Percentiles rank a stretch among this genome's conserved stretches.
Conservation (phyloP, 2,329 filamentous ascomycete genomes). For the Xylariaceae sp. region DNA sequence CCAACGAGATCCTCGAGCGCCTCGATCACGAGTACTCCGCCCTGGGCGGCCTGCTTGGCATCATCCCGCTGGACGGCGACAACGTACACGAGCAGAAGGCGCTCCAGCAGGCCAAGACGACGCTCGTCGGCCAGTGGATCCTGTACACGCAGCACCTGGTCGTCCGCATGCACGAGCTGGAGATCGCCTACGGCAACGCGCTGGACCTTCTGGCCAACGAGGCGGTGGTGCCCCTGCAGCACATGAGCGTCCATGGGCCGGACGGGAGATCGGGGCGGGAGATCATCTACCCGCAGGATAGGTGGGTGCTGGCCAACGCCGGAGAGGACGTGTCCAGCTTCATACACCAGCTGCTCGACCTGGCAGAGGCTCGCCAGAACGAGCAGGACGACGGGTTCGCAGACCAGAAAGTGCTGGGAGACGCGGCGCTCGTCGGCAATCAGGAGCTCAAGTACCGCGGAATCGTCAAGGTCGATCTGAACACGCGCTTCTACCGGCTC, state of each 20-base stretch:
- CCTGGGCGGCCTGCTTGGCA: constrained; percentile 50
- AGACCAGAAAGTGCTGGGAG: constrained; percentile 37
- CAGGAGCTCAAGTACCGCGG: constrained; percentile 35
- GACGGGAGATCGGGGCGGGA: constrained; percentile 47
- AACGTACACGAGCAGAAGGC: constrained; percentile 33
- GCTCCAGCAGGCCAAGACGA: constrained; percentile 39
- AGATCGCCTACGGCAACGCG: constrained; percentile 46
- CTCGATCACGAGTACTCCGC: constrained; percentile 54
- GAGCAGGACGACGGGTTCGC: constrained; percentile 32
- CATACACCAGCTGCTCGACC: constrained; percentile 44
- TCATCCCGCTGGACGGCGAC: constrained; percentile 42
- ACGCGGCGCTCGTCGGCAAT: constrained; percentile 30
- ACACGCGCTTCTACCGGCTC: constrained; percentile 49
- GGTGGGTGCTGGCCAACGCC: constrained; percentile 50
- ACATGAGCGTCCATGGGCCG: constrained; percentile 48
- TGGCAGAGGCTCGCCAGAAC: constrained; percentile 37
- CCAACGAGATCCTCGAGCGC: constrained; percentile 54
- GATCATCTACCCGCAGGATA: constrained; percentile 50
- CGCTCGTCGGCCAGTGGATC: constrained; percentile 53
- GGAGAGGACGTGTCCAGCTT: constrained; percentile 45
- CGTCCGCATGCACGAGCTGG: constrained; percentile 51
- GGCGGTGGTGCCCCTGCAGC: constrained; percentile 44
- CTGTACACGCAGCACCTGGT: constrained; percentile 49
- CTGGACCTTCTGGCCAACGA: constrained; percentile 46
- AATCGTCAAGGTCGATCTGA: constrained; percentile 44